phyloP scores from a whole-genome alignment of 2,329 filamentous ascomycete genomes.

The Colletotrichum navitas region DNA sequence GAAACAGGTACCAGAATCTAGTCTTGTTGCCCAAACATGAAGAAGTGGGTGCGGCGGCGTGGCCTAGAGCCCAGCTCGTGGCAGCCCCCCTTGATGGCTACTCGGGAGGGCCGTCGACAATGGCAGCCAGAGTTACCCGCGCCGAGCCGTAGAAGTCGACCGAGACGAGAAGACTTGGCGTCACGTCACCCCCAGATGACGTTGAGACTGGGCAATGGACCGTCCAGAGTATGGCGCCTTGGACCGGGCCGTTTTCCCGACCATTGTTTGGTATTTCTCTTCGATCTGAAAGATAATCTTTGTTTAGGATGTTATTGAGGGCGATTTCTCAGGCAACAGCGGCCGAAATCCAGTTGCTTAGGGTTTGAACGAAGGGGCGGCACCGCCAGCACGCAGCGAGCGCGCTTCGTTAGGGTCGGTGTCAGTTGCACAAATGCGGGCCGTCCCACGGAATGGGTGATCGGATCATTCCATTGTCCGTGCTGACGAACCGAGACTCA shows the following conservation, averaged over 20 bases:
- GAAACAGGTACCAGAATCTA: conserved; percentile 24
- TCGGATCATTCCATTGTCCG: conserved; percentile 21
- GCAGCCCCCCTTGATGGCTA: conserved; percentile 22
- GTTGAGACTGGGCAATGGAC: background rate
- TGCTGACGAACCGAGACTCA: conserved; percentile 4
- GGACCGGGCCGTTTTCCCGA: conserved; percentile 2
- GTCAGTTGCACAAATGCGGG: conserved; percentile 27
- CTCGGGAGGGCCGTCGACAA: conserved; percentile 4
- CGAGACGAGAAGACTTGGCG: conserved; percentile 14
- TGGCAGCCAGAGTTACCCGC: conserved; percentile 3
- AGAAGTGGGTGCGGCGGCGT: conserved; percentile 23
- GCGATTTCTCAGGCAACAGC: conserved; percentile 12
- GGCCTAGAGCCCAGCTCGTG: conserved; percentile 32
- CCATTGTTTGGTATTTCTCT: conserved; percentile 13
- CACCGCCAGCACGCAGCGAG: background rate
- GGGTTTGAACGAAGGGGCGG: background rate
- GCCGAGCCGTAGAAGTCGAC: background rate
- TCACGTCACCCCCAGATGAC: conserved; percentile 20
- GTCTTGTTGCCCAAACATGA: conserved; percentile 17
- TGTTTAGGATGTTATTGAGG: conserved; percentile 19
- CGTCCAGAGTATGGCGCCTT: conserved; percentile 25
- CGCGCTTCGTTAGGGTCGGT: conserved; percentile 12
- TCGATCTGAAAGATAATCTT: conserved; percentile 16
- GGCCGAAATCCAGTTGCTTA: conserved; percentile 31
- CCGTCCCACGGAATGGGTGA: conserved; percentile 38